Percentiles rank a stretch among this genome's conserved stretches.
These are phyloP conservation scores for Backusella luteola DNA, from an alignment of 192 early-diverging fungal species.

Conservation along the genomic window DNA sequence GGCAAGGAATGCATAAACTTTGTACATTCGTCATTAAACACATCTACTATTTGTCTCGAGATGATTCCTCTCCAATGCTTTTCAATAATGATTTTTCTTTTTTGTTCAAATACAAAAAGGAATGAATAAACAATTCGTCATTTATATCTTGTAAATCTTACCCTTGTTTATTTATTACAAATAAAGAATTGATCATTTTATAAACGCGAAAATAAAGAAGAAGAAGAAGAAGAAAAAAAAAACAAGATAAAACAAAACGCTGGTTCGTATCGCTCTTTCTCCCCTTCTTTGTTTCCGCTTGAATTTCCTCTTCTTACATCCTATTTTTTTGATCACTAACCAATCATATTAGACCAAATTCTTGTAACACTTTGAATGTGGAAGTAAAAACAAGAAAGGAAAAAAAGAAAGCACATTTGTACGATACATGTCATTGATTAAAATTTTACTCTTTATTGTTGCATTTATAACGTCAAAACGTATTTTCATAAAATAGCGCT, in stretches of 20 bases:
- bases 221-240: background rate
- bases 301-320: background rate
- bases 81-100: conserved; percentile 81
- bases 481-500: background rate
- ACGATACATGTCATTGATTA: too few relatives aligned
- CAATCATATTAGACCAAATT: background rate
- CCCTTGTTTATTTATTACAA: conserved; percentile 67
- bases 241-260: background rate
- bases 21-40: conserved; percentile 60
- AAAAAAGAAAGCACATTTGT: background rate
- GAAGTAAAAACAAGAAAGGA: background rate
- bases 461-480: background rate
- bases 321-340: background rate
- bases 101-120: background rate
- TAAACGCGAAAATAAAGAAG: background rate
- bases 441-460: too few relatives aligned
- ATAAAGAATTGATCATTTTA: conserved; percentile 62
- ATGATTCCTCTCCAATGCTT: conserved; percentile 81
- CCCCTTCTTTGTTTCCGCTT: conserved; percentile 4
- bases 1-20: conserved; percentile 48
- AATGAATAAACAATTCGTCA: conserved; percentile 8
- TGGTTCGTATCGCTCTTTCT: background rate
- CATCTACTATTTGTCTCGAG: conserved; percentile 58
- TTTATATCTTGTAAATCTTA: conserved; percentile 25
- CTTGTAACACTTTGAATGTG: background rate